A percentile compares a stretch with the other conserved stretches of the same genome.
Conservation (phyloP, 2,329 filamentous ascomycete species). For the Paramyrothecium roridum region DNA sequence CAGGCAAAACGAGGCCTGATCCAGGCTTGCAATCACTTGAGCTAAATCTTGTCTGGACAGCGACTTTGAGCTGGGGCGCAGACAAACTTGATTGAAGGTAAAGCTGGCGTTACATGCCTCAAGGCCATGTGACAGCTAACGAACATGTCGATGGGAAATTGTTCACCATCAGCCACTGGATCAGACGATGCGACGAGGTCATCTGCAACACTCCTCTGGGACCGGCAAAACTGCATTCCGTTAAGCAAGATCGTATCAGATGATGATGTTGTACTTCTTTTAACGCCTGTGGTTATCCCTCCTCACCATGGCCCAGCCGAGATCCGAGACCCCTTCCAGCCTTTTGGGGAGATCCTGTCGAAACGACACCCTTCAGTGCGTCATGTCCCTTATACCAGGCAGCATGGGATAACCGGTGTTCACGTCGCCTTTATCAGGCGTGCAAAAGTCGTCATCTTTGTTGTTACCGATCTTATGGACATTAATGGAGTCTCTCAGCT, state of each 20-base stretch:
- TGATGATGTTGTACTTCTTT: slow-evolving; percentile 55
- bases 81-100: too few relatives aligned
- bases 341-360: slow-evolving; percentile 62
- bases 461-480: slow-evolving; percentile 49
- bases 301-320: slow-evolving; percentile 35
- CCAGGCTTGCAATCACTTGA: too few relatives aligned
- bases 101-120: too few relatives aligned
- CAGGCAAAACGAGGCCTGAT: too few relatives aligned
- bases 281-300: slow-evolving; percentile 55
- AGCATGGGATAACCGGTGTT: slow-evolving; percentile 59
- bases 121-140: background rate
- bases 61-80: too few relatives aligned
- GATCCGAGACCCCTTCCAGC: slow-evolving; percentile 67
- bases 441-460: slow-evolving; percentile 58
- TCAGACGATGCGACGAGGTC: background rate
- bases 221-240: slow-evolving; percentile 43
- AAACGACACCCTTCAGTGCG: slow-evolving; percentile 58
- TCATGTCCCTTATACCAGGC: slow-evolving; percentile 69
- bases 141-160: background rate
- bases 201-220: slow-evolving; percentile 32
- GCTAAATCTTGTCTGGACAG: too few relatives aligned
- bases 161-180: background rate
- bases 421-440: slow-evolving; percentile 61
- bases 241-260: slow-evolving; percentile 42
- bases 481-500: slow-evolving; percentile 48